These are phyloP conservation scores for Syncephalis plumigaleata DNA, from an alignment of 371 early-diverging fungal species.

Conservation along the genomic window DNA sequence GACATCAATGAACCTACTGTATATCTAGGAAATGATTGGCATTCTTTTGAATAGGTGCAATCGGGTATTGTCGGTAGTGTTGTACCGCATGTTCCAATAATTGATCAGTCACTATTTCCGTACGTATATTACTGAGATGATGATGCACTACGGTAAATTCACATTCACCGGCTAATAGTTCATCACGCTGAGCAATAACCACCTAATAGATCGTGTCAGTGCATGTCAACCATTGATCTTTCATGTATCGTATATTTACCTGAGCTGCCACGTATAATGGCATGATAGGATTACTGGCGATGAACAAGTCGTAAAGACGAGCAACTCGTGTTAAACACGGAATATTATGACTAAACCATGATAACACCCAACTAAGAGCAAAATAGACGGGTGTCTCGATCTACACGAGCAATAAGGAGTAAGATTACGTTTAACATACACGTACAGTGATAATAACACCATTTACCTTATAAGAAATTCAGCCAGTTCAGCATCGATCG, in stretches of 20 bases:
- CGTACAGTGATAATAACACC: background rate
- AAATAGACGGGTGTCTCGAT: slow-evolving; percentile 59
- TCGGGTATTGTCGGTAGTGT: too few relatives aligned
- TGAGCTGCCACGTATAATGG: slow-evolving; percentile 54
- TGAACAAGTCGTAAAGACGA: slow-evolving; percentile 57
- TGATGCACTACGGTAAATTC: slow-evolving; percentile 34
- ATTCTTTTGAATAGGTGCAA: too few relatives aligned
- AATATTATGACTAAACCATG: slow-evolving; percentile 76
- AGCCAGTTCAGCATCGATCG: slow-evolving; percentile 25
- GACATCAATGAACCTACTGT: too few relatives aligned
- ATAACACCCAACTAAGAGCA: slow-evolving; percentile 64
- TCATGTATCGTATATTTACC: slow-evolving; percentile 8
- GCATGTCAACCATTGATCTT: background rate
- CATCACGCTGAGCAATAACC: slow-evolving; percentile 24
- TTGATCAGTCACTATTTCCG: too few relatives aligned
- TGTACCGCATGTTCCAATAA: too few relatives aligned
- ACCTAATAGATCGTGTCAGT: slow-evolving; percentile 10
- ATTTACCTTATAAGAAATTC: slow-evolving; percentile 26
- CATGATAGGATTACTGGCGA: slow-evolving; percentile 54
- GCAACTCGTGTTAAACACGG: slow-evolving; percentile 26
- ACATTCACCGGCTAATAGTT: slow-evolving; percentile 21
- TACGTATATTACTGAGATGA: slow-evolving; percentile 20
- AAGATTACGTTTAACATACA: too few relatives aligned
- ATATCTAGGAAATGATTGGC: too few relatives aligned
- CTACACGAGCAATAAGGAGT: too few relatives aligned